These are phyloP conservation scores for Triticum turgidum DNA, from an alignment of 176 grass and related monocot genomes.

Conservation along the genomic window DNA sequence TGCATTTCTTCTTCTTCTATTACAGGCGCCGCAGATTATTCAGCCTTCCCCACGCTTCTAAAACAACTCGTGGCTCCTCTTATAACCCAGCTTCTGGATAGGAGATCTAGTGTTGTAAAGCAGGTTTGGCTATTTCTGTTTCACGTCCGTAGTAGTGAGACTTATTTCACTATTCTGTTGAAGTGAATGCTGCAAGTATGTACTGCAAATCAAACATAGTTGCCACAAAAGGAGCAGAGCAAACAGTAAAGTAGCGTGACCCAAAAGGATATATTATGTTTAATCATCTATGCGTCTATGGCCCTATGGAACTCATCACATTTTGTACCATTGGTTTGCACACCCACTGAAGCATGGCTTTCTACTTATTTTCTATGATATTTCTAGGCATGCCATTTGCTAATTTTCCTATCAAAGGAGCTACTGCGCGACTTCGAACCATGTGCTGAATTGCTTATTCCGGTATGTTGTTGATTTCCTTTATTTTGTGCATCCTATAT, in stretches of 20 bases:
- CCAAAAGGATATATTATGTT: background rate
- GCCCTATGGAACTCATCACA: background rate
- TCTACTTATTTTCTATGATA: background rate
- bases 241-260: background rate
- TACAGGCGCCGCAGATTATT: conserved; percentile 69
- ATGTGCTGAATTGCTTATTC: conserved; percentile 83
- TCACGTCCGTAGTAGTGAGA: background rate
- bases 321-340: background rate
- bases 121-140: conserved; percentile 43
- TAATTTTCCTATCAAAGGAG: conserved; percentile 81
- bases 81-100: conserved; percentile 76
- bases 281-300: background rate
- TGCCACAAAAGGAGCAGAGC: background rate
- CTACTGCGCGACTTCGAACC: conserved; percentile 68
- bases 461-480: conserved; percentile 46
- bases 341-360: background rate
- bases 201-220: background rate
- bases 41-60: conserved; percentile 67
- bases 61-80: conserved; percentile 80
- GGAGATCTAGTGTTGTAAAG: conserved; percentile 84
- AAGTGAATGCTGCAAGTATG: background rate
- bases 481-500: background rate
- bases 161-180: background rate
- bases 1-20: background rate
- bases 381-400: conserved; percentile 75